Conservation (phyloP, 2,329 filamentous ascomycete genomes). For the Colletotrichum viniferum region DNA sequence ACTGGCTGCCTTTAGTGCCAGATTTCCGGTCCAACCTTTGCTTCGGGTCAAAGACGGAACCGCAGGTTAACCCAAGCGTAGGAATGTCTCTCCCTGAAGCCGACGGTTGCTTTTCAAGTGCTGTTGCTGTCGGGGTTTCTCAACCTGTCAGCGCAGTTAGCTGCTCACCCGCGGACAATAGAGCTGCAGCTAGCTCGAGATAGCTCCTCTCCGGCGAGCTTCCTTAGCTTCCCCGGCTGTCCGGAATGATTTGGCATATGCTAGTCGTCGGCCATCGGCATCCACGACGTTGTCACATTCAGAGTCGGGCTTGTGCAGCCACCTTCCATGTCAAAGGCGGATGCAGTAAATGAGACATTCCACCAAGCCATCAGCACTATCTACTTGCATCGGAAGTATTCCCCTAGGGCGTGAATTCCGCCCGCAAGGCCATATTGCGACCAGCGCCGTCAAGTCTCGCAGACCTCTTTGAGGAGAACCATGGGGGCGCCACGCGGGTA, state of each 20-base stretch:
- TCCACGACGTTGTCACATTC: background rate
- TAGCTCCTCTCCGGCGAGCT: background rate
- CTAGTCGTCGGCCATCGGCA: background rate
- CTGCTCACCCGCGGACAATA: background rate
- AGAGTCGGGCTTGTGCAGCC: background rate
- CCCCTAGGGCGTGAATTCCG: background rate
- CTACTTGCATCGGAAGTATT: background rate
- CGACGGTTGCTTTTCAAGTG: background rate
- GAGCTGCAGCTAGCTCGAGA: background rate
- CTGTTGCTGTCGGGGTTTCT: background rate
- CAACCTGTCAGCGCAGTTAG: background rate
- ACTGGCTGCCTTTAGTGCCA: background rate
- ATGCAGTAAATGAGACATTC: background rate
- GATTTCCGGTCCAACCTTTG: background rate
- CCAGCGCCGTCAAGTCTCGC: background rate
- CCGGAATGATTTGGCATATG: background rate
- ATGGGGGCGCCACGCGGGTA: background rate
- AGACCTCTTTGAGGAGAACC: background rate
- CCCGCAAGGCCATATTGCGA: background rate
- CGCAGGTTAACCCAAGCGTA: background rate
- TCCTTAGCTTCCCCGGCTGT: background rate
- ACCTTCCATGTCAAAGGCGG: background rate
- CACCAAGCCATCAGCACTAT: background rate
- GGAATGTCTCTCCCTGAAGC: background rate
- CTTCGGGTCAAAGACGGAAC: background rate